Evolutionary conservation across 768 basidiomycete species (phyloP), one percentile per base, ranked within the genome.

Genomic region (Pulveroboletus frians): DNA sequence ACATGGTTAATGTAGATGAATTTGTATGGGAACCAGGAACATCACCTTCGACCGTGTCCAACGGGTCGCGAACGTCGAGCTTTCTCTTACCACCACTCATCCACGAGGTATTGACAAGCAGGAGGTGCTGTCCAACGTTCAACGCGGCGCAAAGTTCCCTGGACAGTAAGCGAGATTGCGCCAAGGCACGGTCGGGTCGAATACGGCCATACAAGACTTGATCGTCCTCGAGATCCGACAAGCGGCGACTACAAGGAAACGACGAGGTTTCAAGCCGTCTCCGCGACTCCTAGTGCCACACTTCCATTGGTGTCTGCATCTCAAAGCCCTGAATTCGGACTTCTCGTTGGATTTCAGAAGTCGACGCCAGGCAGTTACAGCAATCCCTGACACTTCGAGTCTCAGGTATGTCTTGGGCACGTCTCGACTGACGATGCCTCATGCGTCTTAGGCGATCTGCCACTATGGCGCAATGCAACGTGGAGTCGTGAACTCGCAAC

Each of bases 1-100:
- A 29, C 15, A 27, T 50, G n/a, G n/a, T n/a, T 11, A 40, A 52
- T 6, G 38, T n/a, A 26, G 30, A 36, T 38, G 27, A 26, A 31
- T 31, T 20, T 6, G 39, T 17, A n/a, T 14, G 43, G 47, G 34
- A 35, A 37, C 26, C 43, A 36, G 45, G 17, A 5, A 29, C 37
- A 20, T 44, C 31, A 60, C 55, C 48, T 51, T 47, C 30, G 20
- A 39, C 39, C 15, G 18, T 20, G 10, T 62, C 50, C 44, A 18
- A 46, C 40, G 21, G 30, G 35, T 57, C 52, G 6, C 46, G 6
- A 11, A 51, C 52, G n/a, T 43, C 44, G 20, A 52, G 31, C 18
- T 54, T 62, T 46, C 62, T 54, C 39, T 63, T 63, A 40, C 37
- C 50, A 11, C 52, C 43, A 17, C 23, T 53, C 62, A 63, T 63